Evolutionary conservation across 2,329 filamentous ascomycete genomes (phyloP), one percentile per base, ranked within the genome.

Genomic region (Pyricularia pennisetigena): DNA sequence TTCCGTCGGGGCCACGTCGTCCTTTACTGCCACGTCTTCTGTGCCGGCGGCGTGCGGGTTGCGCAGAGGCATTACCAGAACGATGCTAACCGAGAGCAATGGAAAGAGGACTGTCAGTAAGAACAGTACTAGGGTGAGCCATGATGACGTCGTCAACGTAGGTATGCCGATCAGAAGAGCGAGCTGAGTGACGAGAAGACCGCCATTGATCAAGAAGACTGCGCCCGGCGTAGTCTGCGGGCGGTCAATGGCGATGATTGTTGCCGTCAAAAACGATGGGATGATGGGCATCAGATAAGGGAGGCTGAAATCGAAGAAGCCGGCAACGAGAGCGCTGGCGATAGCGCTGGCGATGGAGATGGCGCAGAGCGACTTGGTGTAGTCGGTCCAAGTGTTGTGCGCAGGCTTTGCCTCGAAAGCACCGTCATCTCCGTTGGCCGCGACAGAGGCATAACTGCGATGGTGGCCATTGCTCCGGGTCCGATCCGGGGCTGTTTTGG

Each of bases 11-110:
- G 71, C 68, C 4, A 28, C 23, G 28, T 73, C 71, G 54, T 14
- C 23, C 24, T 28, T 41, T 16, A 16, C 32, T n/a, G 64, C 64
- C 2, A 66, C 64, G 14, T 66, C 64, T 4, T 78, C 71, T 23
- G 82, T 79, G 67, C 54, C 54, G 1, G 86, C 81, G 10, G 57
- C 74, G 0, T 74, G 74, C 0, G 87, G 85, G 69, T 91, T 84
- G 26, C 91, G 84, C 72, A 93, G 78, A 7, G 91, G 91, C 89
- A 93, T 93, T 28, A 82, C 78, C 14, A 92, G 74, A 65, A 92
- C 84, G 16, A 86, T 71, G 2, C 82, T 59, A 7, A 89, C 78
- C 1, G 82, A 83, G 5, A 77, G 70, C 6, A 35, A 71, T 0
- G 85, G 79, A 20, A 82, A 73, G 10, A 76, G 71, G 4, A 84